Percentiles rank a stretch among this genome's conserved stretches.
Evolutionary conservation across 768 basidiomycete species (phyloP).

Genomic region (Pulveroboletus sp.): DNA sequence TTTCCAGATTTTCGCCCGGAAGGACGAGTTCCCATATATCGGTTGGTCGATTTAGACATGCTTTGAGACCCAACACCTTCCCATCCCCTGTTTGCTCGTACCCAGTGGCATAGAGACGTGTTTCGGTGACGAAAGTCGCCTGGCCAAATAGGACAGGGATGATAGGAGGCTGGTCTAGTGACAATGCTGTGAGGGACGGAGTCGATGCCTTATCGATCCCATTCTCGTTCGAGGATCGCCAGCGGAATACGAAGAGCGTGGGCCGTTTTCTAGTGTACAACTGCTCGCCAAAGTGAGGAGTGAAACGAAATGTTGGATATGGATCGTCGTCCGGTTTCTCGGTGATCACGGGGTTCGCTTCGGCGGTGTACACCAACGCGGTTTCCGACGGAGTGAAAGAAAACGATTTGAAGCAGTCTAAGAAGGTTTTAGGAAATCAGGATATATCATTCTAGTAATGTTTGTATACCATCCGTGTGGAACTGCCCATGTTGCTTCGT

Average conservation of each 20-base stretch:
- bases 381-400: constrained; percentile 54
- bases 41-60: constrained; percentile 58
- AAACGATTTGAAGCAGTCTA: constrained; percentile 52
- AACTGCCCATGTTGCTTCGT: constrained; percentile 57
- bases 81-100: constrained; percentile 59
- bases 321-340: constrained; percentile 23
- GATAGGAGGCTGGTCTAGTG: constrained; percentile 4
- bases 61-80: constrained; percentile 55
- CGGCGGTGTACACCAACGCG: constrained; percentile 59
- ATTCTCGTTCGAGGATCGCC: constrained; percentile 27
- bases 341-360: constrained; percentile 36
- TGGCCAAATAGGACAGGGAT: constrained; percentile 50
- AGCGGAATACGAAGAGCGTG: constrained; percentile 51
- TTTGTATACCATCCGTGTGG: constrained; percentile 53
- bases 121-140: constrained; percentile 45
- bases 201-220: constrained; percentile 7
- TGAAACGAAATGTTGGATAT: constrained; percentile 49
- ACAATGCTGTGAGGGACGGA: constrained; percentile 10
- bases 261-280: constrained; percentile 52
- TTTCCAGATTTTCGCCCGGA: constrained; percentile 5
- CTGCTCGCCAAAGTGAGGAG: constrained; percentile 63
- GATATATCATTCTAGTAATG: not conserved
- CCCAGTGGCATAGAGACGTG: constrained; percentile 54
- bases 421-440: not conserved
- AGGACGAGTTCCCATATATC: constrained; percentile 53